A percentile compares a stretch with the other conserved stretches of the same genome.
These are phyloP conservation scores for Lentinula aciculospora DNA, from an alignment of 768 basidiomycete genomes.

Conservation along the genomic window DNA sequence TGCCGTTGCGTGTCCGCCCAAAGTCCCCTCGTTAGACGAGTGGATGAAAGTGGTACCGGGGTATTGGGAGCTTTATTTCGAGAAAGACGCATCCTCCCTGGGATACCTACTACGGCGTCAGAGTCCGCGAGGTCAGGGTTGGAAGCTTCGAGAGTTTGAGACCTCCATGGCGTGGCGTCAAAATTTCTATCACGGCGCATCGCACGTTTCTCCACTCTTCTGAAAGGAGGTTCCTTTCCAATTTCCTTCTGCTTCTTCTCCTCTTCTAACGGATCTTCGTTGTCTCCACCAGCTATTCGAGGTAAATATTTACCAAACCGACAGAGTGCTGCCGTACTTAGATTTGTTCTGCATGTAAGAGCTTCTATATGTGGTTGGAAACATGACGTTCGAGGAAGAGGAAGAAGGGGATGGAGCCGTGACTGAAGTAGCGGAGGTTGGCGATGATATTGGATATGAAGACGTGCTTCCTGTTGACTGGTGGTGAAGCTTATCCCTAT, in stretches of 20 bases:
- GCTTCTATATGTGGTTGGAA: slow-evolving; percentile 61
- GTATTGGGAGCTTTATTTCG: too few species aligned
- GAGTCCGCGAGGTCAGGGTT: slow-evolving; percentile 33
- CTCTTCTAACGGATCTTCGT: slow-evolving; percentile 45
- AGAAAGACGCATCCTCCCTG: too few species aligned
- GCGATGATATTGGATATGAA: slow-evolving; percentile 21
- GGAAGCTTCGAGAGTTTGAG: slow-evolving; percentile 28
- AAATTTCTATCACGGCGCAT: slow-evolving; percentile 19
- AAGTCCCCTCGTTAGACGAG: too few species aligned
- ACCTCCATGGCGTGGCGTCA: slow-evolving; percentile 18
- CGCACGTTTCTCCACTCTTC: slow-evolving; percentile 13
- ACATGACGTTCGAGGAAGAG: slow-evolving; percentile 40
- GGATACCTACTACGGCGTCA: too few species aligned
- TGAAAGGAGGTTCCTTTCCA: slow-evolving; percentile 10
- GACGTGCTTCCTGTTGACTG: slow-evolving; percentile 13
- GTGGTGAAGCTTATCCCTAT: slow-evolving; percentile 1
- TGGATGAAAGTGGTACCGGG: too few species aligned
- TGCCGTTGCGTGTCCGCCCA: too few species aligned
- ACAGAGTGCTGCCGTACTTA: slow-evolving; percentile 51
- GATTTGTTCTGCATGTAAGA: slow-evolving; percentile 69
- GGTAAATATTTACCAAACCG: slow-evolving; percentile 81
- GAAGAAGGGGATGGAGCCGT: slow-evolving; percentile 16
- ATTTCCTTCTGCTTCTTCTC: slow-evolving; percentile 9
- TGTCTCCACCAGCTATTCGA: slow-evolving; percentile 91
- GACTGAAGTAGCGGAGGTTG: slow-evolving; percentile 9